Conservation (phyloP, 2,329 filamentous ascomycete genomes). For the Harringtonia aguacate region DNA sequence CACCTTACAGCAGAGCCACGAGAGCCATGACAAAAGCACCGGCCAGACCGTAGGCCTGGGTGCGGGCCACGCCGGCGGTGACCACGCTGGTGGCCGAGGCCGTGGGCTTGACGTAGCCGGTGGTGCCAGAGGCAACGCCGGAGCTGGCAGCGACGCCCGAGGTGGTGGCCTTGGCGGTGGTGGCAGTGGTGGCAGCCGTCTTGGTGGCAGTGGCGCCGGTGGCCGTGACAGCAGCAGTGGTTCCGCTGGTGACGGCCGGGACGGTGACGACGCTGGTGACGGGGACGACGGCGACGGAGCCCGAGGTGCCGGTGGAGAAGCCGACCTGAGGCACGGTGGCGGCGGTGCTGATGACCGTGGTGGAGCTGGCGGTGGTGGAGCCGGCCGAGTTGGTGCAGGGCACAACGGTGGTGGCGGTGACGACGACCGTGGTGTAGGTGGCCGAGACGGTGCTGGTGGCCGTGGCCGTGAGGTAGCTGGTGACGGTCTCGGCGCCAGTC, state of each 20-base stretch:
- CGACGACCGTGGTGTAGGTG: constrained; percentile 34
- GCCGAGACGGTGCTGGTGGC: constrained; percentile 27
- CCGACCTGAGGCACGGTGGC: constrained; percentile 42
- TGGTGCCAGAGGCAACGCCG: constrained; percentile 17
- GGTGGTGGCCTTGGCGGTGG: constrained; percentile 14
- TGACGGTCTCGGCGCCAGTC: constrained; percentile 53
- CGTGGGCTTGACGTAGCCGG: constrained; percentile 22
- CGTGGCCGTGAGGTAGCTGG: constrained; percentile 46
- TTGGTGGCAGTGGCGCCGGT: constrained; percentile 20
- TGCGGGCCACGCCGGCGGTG: constrained; percentile 26
- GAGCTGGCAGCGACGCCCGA: constrained; percentile 15
- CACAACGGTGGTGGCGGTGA: constrained; percentile 40
- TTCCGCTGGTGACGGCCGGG: background rate
- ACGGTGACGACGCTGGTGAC: constrained; percentile 1
- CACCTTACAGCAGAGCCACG: constrained; percentile 33
- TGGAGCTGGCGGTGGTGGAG: constrained; percentile 37
- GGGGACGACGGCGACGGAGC: constrained; percentile 20
- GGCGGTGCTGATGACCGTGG: constrained; percentile 32
- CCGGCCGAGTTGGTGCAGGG: constrained; percentile 36
- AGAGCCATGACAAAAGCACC: constrained; percentile 33
- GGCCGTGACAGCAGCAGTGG: background rate
- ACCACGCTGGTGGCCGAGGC: constrained; percentile 20
- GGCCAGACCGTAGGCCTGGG: constrained; percentile 26
- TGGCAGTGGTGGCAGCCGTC: constrained; percentile 12
- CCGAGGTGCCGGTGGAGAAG: constrained; percentile 28